Evolutionary conservation across 345 rosid species (phyloP).

Genomic region (Brassica juncea): DNA sequence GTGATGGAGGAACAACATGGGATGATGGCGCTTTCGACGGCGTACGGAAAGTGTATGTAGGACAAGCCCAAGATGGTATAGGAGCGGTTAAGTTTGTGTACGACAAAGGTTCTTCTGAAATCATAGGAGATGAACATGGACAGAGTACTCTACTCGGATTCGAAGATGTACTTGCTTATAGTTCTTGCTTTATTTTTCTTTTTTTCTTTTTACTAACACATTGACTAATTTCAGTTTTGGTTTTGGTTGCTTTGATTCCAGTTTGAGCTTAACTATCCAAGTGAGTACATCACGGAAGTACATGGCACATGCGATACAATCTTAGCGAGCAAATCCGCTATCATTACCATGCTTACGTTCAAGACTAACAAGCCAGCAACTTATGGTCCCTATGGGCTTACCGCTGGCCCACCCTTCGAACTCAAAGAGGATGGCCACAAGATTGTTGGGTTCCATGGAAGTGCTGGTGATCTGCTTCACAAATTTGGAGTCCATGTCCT

Average conservation of each 20-base stretch:
- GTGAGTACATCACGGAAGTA: neutral
- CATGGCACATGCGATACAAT: neutral
- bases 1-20: slow-evolving; percentile 29
- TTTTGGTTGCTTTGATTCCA: neutral
- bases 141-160: slow-evolving; percentile 14
- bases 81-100: slow-evolving; percentile 35
- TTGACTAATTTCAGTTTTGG: neutral
- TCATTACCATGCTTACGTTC: neutral
- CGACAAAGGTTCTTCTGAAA: neutral
- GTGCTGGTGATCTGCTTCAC: slow-evolving; percentile 15
- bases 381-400: slow-evolving; percentile 27
- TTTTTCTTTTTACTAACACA: neutral
- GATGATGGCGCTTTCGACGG: slow-evolving; percentile 34
- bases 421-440: slow-evolving; percentile 19
- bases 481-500: slow-evolving; percentile 35
- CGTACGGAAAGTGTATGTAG: slow-evolving; percentile 21
- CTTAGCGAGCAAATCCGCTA: neutral
- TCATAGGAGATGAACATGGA: slow-evolving; percentile 30
- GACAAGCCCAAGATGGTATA: slow-evolving; percentile 18
- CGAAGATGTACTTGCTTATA: slow-evolving; percentile 22
- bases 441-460: slow-evolving; percentile 42
- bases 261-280: neutral
- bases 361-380: neutral
- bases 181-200: slow-evolving; percentile 1
- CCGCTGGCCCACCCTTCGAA: slow-evolving; percentile 13